Base-by-base conservation (phyloP, 306 rosid species). In the Sphenostylis stenocarpa region DNA sequence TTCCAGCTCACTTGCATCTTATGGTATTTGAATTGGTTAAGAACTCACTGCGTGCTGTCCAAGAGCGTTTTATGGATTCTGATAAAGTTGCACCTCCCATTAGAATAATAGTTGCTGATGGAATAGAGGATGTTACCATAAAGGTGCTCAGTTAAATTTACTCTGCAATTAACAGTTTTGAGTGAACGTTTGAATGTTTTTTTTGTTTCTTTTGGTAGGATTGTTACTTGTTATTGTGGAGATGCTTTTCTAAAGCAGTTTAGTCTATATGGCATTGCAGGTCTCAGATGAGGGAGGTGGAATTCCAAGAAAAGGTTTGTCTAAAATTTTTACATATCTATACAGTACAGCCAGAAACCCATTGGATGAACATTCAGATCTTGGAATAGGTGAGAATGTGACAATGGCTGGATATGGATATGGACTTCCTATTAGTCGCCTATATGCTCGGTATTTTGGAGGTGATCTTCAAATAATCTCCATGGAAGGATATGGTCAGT, bases 21-120 rank as follows among this genome's bases (percentile, higher is more conserved):
- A 95, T 95, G 99, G 96, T 95, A 45, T 95, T 95, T 66, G 99
- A 95, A 94, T 75, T 95, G 87, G 97, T 92, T 29, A 95, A 95
- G 83, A 95, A 95, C 87, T 95, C 99, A 1, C 74, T 95, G 77
- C 97, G 99, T 67, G 99, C 98, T 19, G 99, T 92, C 58, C 91
- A 95, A 88, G 99, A 95, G 87, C 84, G 85, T 49, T 89, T 8
- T 81, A 80, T 95, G 90, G 87, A 92, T 82, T 92, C 96, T 0
- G 98, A 92, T 73, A 91, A 85, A 81, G 87, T 90, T 72, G 74
- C 90, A 4, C 96, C 94, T 67, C 86, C 96, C 7, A 29, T 95
- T 69, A 87, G 85, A 86, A 91, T 95, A 34, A 87, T 95, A 80
- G 98, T 95, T 70, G 99, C 99, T 58, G 99, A 91, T 78, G 99